Evolutionary conservation across 2,329 filamentous ascomycete genomes (phyloP).

Genomic region (Cladophialophora psammophila): DNA sequence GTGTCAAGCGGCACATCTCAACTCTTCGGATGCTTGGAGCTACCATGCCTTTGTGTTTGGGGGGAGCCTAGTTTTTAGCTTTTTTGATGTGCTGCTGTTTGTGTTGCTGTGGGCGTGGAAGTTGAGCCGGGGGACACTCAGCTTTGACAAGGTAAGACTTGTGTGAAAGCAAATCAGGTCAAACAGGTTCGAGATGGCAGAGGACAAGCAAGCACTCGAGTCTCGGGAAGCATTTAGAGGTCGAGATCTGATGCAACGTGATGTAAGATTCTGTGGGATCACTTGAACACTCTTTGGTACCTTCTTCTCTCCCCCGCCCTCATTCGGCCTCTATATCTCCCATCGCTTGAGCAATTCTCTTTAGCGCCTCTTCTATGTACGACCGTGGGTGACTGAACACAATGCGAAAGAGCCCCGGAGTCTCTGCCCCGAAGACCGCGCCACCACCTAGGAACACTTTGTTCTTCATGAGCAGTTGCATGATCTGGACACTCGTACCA

Average conservation of each 20-base stretch:
- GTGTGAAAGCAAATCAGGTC: conserved; percentile 6
- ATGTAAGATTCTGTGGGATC: background rate
- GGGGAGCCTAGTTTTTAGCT: conserved; percentile 72
- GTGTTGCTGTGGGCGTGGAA: conserved; percentile 61
- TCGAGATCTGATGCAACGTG: background rate
- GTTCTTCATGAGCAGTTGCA: conserved; percentile 48
- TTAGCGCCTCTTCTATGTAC: conserved; percentile 44
- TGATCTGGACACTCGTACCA: conserved; percentile 35
- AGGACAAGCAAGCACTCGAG: background rate
- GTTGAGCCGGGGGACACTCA: conserved; percentile 52
- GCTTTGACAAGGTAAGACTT: conserved; percentile 25
- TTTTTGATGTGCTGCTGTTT: conserved; percentile 63
- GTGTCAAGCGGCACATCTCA: conserved; percentile 56
- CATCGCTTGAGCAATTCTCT: conserved; percentile 24
- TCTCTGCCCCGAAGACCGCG: conserved; percentile 48
- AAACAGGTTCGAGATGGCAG: background rate
- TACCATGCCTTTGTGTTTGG: conserved; percentile 73
- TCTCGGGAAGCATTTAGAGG: background rate
- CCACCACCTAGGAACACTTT: conserved; percentile 50
- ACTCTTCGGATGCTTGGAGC: conserved; percentile 67
- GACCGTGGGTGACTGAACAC: conserved; percentile 46
- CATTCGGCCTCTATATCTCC: background rate
- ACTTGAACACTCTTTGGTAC: background rate
- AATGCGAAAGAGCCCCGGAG: conserved; percentile 54
- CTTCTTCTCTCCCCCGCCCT: background rate